phyloP scores from a whole-genome alignment of 2,329 filamentous ascomycete species.

The Pseudocercospora cruenta region DNA sequence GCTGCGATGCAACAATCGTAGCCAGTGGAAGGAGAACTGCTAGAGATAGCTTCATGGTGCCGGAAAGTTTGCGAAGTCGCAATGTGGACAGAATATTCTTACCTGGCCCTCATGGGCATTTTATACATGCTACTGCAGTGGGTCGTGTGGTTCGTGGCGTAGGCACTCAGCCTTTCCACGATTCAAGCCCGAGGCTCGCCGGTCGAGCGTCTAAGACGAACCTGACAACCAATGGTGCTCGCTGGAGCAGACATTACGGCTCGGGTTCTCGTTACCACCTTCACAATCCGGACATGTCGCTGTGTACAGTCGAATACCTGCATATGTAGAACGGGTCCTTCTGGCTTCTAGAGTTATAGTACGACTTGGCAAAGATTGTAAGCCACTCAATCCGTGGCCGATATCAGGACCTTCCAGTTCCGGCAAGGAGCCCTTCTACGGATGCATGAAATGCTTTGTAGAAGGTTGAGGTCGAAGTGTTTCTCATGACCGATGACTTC shows the following conservation, averaged over 20 bases:
- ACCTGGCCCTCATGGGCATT: background rate
- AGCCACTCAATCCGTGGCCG: background rate
- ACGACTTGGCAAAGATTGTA: background rate
- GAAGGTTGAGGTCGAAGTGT: background rate
- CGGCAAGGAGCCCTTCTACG: background rate
- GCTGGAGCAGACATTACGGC: background rate
- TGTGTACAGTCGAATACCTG: background rate
- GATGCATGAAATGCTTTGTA: background rate
- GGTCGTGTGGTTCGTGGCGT: background rate
- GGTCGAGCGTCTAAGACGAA: background rate
- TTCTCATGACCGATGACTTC: background rate
- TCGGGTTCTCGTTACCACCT: background rate
- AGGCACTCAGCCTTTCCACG: background rate
- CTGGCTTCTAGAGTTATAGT: background rate
- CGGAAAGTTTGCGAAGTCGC: background rate
- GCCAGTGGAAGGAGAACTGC: background rate
- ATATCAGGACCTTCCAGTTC: background rate
- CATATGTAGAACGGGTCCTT: background rate
- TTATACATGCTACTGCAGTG: background rate
- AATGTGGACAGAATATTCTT: background rate
- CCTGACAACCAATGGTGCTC: background rate
- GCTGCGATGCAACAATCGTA: background rate
- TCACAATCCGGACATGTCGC: background rate
- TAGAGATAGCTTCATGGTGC: background rate
- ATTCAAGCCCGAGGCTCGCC: background rate